Evolutionary conservation across 208 protist genomes (phyloP).

Genomic region (Wallacemonas collosoma): DNA sequence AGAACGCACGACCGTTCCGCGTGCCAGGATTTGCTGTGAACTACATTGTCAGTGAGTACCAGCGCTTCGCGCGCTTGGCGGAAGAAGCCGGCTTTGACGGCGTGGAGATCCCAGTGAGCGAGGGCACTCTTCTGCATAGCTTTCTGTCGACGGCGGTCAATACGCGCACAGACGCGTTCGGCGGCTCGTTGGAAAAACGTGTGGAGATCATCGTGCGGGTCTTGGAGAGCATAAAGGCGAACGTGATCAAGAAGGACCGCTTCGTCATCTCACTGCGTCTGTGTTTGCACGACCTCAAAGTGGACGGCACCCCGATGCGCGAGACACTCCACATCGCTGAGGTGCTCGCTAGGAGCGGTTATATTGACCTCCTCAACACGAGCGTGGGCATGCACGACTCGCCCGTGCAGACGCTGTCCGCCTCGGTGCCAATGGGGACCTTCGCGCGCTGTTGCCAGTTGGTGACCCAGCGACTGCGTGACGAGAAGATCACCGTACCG

Average conservation of each 20-base stretch:
- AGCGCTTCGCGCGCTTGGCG: slow-evolving; percentile 87
- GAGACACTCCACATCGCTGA: slow-evolving; percentile 85
- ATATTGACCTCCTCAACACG: slow-evolving; percentile 92
- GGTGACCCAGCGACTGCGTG: slow-evolving; percentile 54
- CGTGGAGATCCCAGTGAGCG: slow-evolving; percentile 93
- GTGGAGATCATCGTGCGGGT: slow-evolving; percentile 86
- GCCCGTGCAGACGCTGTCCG: slow-evolving; percentile 92
- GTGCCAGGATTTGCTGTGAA: slow-evolving; percentile 57
- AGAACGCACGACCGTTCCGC: slow-evolving; percentile 52
- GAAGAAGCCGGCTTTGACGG: slow-evolving; percentile 95
- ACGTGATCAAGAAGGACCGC: slow-evolving; percentile 39
- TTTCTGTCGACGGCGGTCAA: slow-evolving; percentile 92
- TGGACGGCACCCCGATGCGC: slow-evolving; percentile 75
- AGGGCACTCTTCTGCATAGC: slow-evolving; percentile 95
- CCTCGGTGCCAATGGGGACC: slow-evolving; percentile 87
- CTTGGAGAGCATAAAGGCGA: slow-evolving; percentile 61
- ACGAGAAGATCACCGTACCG: slow-evolving; percentile 52
- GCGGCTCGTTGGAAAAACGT: slow-evolving; percentile 78
- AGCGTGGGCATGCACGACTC: slow-evolving; percentile 96
- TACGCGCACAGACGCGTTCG: slow-evolving; percentile 85
- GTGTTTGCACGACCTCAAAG: slow-evolving; percentile 92
- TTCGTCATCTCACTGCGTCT: slow-evolving; percentile 94
- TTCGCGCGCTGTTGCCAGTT: slow-evolving; percentile 81
- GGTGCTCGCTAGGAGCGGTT: slow-evolving; percentile 72
- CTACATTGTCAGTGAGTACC: slow-evolving; percentile 88